Base-by-base conservation (phyloP, 768 basidiomycete species). In the Mrakia frigida region DNA sequence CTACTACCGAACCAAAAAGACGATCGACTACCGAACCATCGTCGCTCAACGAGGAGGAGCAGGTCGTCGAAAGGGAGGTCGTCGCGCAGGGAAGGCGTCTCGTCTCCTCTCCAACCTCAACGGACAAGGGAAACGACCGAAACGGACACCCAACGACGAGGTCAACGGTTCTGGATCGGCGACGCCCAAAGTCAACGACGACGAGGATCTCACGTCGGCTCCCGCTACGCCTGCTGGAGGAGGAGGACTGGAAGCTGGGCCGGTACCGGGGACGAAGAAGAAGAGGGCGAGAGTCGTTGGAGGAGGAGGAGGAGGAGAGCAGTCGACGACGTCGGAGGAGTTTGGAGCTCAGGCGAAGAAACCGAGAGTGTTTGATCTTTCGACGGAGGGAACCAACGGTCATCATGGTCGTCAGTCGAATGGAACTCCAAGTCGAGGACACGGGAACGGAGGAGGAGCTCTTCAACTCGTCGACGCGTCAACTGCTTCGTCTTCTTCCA, bases 1-100 rank as follows among this genome's bases (percentile, higher is more conserved):
- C 84, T 98, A 98, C 84, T 98, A 98, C 83, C 85, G 96, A 70
- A 92, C 94, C 85, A 98, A 98, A 87, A 93, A 94, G 84, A 87
- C 87, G 80, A 41, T 63, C 56, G 72, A 78, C 59, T 78, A 68
- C 56, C 72, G 73, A 6, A 46, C 73, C n/a, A 74, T 78, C 68
- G 68, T 68, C 56, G 69, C 72, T 10, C 43, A 52, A 46, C 63
- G 67, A 25, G 76, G 77, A 68, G 71, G 71, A 21, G 35, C 61
- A 9, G 68, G 59, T 9, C 67, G 73, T 28, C 52, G 73, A 28
- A 73, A 63, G 67, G 77, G 77, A 35, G 67, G 75, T 33, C 77
- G 77, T 28, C 63, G 68, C 25, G 67, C 39, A 6, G 77, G 37
- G 4, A 78, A 78, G 53, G 73, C 46, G 10, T 73, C 71, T 10